A percentile compares a stretch with the other conserved stretches of the same genome.
These are phyloP conservation scores for Agaricus subrufescens DNA, from an alignment of 768 basidiomycete species.

Conservation along the genomic window DNA sequence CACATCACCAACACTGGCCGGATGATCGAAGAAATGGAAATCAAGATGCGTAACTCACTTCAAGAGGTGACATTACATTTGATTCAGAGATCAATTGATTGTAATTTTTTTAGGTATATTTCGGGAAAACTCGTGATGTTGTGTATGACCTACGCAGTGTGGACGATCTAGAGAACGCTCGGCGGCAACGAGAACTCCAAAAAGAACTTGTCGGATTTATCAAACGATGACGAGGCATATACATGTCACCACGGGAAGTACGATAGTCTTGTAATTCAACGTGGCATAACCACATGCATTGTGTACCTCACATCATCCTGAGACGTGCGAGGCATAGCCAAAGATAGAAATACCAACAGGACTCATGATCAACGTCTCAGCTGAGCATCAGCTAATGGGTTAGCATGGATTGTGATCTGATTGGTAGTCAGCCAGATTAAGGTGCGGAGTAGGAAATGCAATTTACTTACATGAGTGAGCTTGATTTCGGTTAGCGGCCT, in stretches of 20 bases:
- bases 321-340: background rate
- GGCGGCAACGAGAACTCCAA: conserved; percentile 80
- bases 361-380: conserved; percentile 27
- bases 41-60: conserved; percentile 95
- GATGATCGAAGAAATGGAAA: conserved; percentile 99
- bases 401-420: conserved; percentile 87
- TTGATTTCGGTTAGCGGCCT: conserved; percentile 83
- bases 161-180: conserved; percentile 79
- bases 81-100: conserved; percentile 1
- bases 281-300: background rate
- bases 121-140: conserved; percentile 95
- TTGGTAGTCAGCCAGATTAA: conserved; percentile 8
- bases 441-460: background rate
- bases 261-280: conserved; percentile 1
- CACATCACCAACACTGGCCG: conserved; percentile 93
- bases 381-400: conserved; percentile 85
- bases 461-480: conserved; percentile 60
- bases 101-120: conserved; percentile 61
- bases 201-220: conserved; percentile 88
- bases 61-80: conserved; percentile 56
- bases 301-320: background rate
- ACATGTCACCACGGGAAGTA: background rate
- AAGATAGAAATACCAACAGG: background rate
- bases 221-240: conserved; percentile 44
- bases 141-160: conserved; percentile 88